Evolutionary conservation across 2,329 filamentous ascomycete species (phyloP), one percentile per base, ranked within the genome.

Genomic region (Simplicillium aogashimaense): DNA sequence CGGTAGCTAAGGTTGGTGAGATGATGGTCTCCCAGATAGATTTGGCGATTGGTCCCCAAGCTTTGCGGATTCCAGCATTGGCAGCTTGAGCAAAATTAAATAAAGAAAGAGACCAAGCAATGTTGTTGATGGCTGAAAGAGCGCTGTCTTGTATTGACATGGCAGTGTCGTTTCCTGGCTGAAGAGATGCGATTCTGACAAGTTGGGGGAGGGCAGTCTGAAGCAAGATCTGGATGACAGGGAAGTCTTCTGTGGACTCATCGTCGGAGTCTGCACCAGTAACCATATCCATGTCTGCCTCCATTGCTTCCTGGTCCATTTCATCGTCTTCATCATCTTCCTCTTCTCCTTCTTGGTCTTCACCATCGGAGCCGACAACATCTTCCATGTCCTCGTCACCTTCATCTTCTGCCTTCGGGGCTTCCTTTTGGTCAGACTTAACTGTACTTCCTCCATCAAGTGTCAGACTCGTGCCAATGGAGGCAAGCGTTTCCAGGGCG

Each of bases 201-300:
- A 77, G 57, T 43, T 71, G 52, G 7, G 61, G 59, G 35, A 65
- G 47, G 35, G 61, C 59, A n/a, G 45, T 45, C 29, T 58, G 52
- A 36, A 64, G 45, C 38, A 63, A 50, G 25, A 57, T 60, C 38
- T 67, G 67, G 29, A 81, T 63, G 3, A 74, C 73, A 12, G 74
- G 72, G 18, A 76, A 55, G 46, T 76, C 68, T 45, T 74, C 65
- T 36, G 75, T 63, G 33, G 59, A 50, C 38, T 49, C 47, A 35
- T 61, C 39, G 47, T 53, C 60, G 10, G 66, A 63, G 15, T 59
- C 62, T 7, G 65, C 63, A 3, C 72, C 75, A 0, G 73, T 73
- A 2, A 84, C 76, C 58, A 74, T 67, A 4, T 76, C 77, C 73
- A 84, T 79, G 50, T 83, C 80, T 20, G 72, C 75, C 43, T 75